Conservation (phyloP, 2,329 filamentous ascomycete species). For the Arthrobotrys conoides region DNA sequence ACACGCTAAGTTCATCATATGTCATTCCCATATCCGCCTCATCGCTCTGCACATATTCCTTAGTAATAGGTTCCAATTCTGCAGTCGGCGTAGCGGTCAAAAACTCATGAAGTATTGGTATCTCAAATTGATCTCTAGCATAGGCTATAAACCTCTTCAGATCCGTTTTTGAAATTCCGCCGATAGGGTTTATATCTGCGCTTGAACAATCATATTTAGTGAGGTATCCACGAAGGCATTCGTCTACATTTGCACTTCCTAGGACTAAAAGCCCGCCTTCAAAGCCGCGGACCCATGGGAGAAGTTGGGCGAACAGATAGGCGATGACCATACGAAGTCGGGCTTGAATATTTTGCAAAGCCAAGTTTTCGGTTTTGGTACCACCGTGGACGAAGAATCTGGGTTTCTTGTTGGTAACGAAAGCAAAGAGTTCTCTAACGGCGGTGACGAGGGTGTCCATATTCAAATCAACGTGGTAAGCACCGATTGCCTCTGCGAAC, state of each 20-base stretch:
- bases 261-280: constrained; percentile 77
- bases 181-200: constrained; percentile 76
- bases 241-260: constrained; percentile 77
- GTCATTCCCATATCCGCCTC: constrained; percentile 73
- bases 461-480: constrained; percentile 80
- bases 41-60: constrained; percentile 68
- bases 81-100: constrained; percentile 75
- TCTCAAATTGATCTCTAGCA: constrained; percentile 72
- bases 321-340: constrained; percentile 76
- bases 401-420: constrained; percentile 68
- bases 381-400: constrained; percentile 75
- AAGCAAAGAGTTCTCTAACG: constrained; percentile 73
- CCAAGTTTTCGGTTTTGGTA: constrained; percentile 74
- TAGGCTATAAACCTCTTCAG: constrained; percentile 80
- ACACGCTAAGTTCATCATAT: constrained; percentile 69
- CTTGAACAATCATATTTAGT: constrained; percentile 79
- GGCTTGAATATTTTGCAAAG: constrained; percentile 78
- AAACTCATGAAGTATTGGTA: constrained; percentile 78
- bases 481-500: constrained; percentile 73
- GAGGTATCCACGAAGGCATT: constrained; percentile 71
- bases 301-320: constrained; percentile 76
- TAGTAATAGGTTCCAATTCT: constrained; percentile 70
- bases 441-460: constrained; percentile 79
- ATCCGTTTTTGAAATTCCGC: constrained; percentile 75
- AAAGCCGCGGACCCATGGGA: constrained; percentile 74